Percentiles rank a stretch among this genome's conserved stretches.
Conservation (phyloP, 116 monocot genomes). For the Trichopus zeylanicus region DNA sequence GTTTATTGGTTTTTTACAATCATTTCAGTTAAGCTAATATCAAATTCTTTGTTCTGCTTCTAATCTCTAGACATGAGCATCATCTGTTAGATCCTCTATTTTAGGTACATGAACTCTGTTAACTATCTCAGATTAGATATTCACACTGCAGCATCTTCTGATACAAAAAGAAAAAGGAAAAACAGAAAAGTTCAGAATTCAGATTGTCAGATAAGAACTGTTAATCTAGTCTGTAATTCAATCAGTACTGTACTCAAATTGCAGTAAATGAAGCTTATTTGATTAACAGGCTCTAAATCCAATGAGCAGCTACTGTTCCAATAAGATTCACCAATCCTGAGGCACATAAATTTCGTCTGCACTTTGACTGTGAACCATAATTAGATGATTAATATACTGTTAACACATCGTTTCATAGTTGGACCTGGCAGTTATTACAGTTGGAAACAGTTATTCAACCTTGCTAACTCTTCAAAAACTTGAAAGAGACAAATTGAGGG, state of each 20-base stretch:
- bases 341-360: not conserved
- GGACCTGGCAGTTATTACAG: constrained; percentile 6
- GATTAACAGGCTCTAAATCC: not conserved
- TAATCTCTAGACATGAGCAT: not conserved
- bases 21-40: constrained; percentile 3
- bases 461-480: not conserved
- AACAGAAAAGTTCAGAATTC: no score
- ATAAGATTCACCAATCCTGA: no score
- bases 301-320: no score
- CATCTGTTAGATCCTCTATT: not conserved
- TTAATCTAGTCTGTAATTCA: not conserved
- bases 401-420: no score
- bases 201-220: not conserved
- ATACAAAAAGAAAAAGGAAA: no score
- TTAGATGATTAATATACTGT: no score
- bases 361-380: not conserved
- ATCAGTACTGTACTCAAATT: no score
- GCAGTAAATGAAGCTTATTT: no score
- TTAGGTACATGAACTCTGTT: not conserved
- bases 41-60: not conserved
- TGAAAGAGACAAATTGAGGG: no score
- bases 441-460: not conserved
- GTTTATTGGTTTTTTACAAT: not conserved
- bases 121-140: no score
- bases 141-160: no score